Conservation (phyloP, 169 alveolate genomes). For the Besnoitia besnoiti region DNA sequence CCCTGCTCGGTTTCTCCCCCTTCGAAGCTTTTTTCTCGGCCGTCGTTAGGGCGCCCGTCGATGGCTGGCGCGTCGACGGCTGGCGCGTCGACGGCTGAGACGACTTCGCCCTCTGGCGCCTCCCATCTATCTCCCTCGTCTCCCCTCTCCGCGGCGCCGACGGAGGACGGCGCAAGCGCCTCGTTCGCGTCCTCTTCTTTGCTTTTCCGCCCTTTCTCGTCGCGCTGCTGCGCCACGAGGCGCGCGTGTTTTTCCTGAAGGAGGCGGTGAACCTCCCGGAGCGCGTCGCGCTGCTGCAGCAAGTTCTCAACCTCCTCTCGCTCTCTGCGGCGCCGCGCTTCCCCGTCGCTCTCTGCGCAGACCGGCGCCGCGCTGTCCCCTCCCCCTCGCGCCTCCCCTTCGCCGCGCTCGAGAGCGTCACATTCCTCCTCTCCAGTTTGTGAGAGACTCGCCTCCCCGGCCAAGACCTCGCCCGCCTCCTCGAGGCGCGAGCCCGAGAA, state of each 20-base stretch:
- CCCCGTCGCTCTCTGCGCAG: background rate
- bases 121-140: background rate
- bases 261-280: background rate
- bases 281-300: background rate
- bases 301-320: background rate
- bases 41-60: too few species aligned
- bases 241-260: background rate
- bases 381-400: background rate
- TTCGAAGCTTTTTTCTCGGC: too few species aligned
- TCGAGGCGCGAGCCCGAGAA: too few species aligned
- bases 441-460: too few species aligned
- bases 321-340: background rate
- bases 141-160: too few species aligned
- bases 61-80: too few species aligned
- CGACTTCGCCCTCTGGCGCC: background rate
- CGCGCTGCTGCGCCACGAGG: background rate
- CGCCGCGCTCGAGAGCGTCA: too few species aligned
- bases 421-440: too few species aligned
- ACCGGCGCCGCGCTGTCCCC: background rate
- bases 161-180: too few species aligned
- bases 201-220: background rate
- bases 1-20: too few species aligned
- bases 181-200: background rate
- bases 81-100: background rate
- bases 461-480: too few species aligned